Evolutionary conservation across 108 stramenopile genomes (phyloP), one percentile per base, ranked within the genome.

Genomic region (Asterionellopsis glacialis): DNA sequence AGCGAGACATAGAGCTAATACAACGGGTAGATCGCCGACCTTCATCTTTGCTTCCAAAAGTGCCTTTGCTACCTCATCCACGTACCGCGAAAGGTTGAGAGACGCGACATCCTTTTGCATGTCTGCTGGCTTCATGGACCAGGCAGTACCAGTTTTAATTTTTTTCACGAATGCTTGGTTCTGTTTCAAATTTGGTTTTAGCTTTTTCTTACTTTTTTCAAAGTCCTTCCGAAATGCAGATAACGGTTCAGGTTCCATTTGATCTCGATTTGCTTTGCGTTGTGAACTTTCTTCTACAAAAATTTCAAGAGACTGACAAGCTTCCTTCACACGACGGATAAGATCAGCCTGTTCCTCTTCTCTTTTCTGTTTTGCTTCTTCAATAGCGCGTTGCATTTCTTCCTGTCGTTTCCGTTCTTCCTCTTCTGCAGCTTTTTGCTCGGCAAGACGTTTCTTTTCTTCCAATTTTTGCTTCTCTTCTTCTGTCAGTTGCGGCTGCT

Each of bases 81-180:
- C 91, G 59, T 96, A 98, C 6, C 91, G 81, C 18, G 81, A 83
- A 18, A 98, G 65, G 68, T 98, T 98, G n/a, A 97, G 69, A 4
- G 87, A 77, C 19, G 83, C 57, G 5, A 85, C 68, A 63, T 95
- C 94, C 59, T 70, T 78, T 24, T 72, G 64, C 23, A 94, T 66
- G 38, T 88, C 91, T 11, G 65, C 50, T 6, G 82, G 72, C 28
- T 75, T 72, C 65, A 74, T 71, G 22, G 66, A 65, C 74, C 74
- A 78, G 16, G 82, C 77, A 41, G 74, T 74, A n/a, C 87, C 85
- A 9, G 74, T 61, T 59, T 85, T 83, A 60, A 96, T 76, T 72
- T 94, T 95, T 64, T 96, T 96, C 23, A 95, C 94, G 76, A 98
- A 98, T 24, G 97, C 89, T 13, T 91, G 96, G 39, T 91, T 95